Percentiles rank a stretch among this genome's conserved stretches.
Evolutionary conservation across 345 rosid genomes (phyloP).

Genomic region (rapeseed (Brassica napus)): DNA sequence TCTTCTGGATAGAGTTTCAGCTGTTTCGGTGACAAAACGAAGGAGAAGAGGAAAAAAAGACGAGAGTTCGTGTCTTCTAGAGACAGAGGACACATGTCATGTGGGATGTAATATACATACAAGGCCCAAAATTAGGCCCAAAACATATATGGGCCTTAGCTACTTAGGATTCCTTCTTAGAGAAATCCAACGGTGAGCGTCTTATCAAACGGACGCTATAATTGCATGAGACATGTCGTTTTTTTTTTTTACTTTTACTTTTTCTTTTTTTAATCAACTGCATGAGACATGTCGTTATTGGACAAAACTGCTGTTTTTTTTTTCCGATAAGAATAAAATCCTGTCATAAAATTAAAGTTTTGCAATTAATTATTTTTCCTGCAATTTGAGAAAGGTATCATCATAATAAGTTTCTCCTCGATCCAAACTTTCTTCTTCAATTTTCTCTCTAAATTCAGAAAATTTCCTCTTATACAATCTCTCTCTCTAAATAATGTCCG

Average conservation of each 20-base stretch:
- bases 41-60: not conserved
- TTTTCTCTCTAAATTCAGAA: constrained; percentile 26
- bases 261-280: constrained; percentile 11
- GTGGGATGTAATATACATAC: not conserved
- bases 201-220: constrained; percentile 22
- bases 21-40: constrained; percentile 3
- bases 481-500: constrained; percentile 1
- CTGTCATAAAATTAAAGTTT: not conserved
- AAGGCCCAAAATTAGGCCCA: not conserved
- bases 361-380: constrained; percentile 4
- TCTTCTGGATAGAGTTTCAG: constrained; percentile 13
- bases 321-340: not conserved
- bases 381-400: constrained; percentile 34
- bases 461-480: not conserved
- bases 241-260: too few species aligned
- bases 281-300: not conserved
- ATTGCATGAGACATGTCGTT: constrained; percentile 23
- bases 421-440: constrained; percentile 2
- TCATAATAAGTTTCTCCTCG: not conserved
- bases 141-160: constrained; percentile 4
- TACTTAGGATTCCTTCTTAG: constrained; percentile 33
- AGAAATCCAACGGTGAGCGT: constrained; percentile 43
- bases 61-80: constrained; percentile 5
- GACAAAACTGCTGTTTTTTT: constrained; percentile 29
- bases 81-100: not conserved